phyloP scores from a whole-genome alignment of 208 protist genomes.

The Trypanosoma lewisi region DNA sequence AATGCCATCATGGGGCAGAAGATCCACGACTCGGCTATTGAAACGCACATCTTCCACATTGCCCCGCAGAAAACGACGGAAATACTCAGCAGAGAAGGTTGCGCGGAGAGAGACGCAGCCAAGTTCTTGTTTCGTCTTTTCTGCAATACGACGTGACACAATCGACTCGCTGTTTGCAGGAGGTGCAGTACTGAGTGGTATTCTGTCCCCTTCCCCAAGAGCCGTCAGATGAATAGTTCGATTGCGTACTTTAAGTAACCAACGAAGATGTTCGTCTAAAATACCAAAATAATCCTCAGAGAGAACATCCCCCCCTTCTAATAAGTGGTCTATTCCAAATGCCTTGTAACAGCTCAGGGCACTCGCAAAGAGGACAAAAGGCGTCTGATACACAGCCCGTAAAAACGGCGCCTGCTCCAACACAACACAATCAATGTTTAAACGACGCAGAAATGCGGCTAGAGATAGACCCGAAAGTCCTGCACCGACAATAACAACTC shows the following conservation, averaged over 20 bases:
- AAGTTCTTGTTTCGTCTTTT: slow-evolving; percentile 62
- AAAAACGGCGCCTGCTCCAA: slow-evolving; percentile 79
- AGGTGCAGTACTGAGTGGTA: slow-evolving; percentile 77
- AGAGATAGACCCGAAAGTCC: slow-evolving; percentile 81
- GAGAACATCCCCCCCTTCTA: slow-evolving; percentile 34
- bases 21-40: slow-evolving; percentile 63
- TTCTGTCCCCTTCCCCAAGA: slow-evolving; percentile 60
- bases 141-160: slow-evolving; percentile 67
- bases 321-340: slow-evolving; percentile 71
- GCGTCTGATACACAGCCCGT: slow-evolving; percentile 52
- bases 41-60: slow-evolving; percentile 76
- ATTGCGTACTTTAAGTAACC: slow-evolving; percentile 69
- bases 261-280: slow-evolving; percentile 41
- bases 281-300: slow-evolving; percentile 76
- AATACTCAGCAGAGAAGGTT: slow-evolving; percentile 50
- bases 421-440: slow-evolving; percentile 88
- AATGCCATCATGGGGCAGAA: slow-evolving; percentile 77
- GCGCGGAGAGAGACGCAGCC: slow-evolving; percentile 73
- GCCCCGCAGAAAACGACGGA: slow-evolving; percentile 59
- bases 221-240: slow-evolving; percentile 43
- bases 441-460: slow-evolving; percentile 67
- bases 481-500: slow-evolving; percentile 85
- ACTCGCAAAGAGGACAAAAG: slow-evolving; percentile 81
- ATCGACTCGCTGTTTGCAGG: slow-evolving; percentile 82
- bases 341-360: slow-evolving; percentile 89